phyloP scores from a whole-genome alignment of 2,329 filamentous ascomycete genomes.

The Lizonia empirigonia region DNA sequence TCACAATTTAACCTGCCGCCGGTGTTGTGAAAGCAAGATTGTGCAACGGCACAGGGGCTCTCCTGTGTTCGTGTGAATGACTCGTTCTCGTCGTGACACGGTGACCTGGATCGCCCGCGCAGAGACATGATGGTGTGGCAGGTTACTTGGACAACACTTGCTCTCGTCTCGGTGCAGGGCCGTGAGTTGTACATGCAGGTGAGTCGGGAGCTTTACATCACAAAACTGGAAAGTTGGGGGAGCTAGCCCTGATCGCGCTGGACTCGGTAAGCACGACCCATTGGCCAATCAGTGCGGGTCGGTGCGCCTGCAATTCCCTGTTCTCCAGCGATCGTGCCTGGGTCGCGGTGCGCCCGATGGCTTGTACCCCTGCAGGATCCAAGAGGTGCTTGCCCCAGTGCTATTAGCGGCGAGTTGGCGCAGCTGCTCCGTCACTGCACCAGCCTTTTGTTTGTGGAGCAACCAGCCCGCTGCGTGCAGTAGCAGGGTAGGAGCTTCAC shows the following conservation, averaged over 20 bases:
- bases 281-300: conserved; percentile 24
- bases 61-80: conserved; percentile 9
- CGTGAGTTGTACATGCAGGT: conserved; percentile 29
- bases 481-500: conserved; percentile 17
- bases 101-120: conserved; percentile 6
- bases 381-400: background rate
- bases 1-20: conserved; percentile 19
- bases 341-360: conserved; percentile 6
- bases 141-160: conserved; percentile 15
- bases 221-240: conserved; percentile 19
- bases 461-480: conserved; percentile 13
- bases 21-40: conserved; percentile 7
- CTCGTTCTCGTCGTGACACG: conserved; percentile 11
- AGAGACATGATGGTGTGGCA: conserved; percentile 13
- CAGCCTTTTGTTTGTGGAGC: conserved; percentile 26
- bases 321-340: conserved; percentile 24
- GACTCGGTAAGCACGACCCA: conserved; percentile 12
- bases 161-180: conserved; percentile 5
- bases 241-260: conserved; percentile 9
- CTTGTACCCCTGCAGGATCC: conserved; percentile 17
- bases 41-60: conserved; percentile 14
- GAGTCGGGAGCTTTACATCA: conserved; percentile 27
- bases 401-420: conserved; percentile 15
- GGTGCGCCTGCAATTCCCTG: conserved; percentile 17
- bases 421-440: conserved; percentile 18